Evolutionary conservation across 1,284 basidiomycete genomes (phyloP).

Genomic region (Ganoderma boninense): DNA sequence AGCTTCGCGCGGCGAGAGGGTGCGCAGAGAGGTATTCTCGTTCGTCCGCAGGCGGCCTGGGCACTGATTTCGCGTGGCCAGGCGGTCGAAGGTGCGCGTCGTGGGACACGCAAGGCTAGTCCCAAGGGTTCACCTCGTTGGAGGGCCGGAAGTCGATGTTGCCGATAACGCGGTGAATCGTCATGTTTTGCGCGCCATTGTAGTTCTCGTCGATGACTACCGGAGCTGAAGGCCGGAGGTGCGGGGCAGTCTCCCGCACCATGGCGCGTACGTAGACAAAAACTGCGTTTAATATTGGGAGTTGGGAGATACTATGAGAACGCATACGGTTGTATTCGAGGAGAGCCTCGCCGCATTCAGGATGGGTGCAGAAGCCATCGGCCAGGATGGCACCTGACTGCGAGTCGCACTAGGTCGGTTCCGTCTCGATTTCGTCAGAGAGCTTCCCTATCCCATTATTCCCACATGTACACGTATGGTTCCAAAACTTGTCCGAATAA

Average conservation of each 20-base stretch:
- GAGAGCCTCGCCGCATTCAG: slow-evolving; percentile 7
- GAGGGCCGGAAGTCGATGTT: not conserved
- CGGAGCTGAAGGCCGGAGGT: not conserved
- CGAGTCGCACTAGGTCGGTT: slow-evolving; percentile 7
- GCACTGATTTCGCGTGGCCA: not conserved
- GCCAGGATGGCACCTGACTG: slow-evolving; percentile 2
- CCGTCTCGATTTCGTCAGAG: not conserved
- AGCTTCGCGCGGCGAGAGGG: slow-evolving; percentile 11
- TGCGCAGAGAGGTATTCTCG: slow-evolving; percentile 1
- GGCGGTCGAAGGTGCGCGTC: not conserved
- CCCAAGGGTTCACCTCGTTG: not conserved
- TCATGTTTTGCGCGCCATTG: not conserved
- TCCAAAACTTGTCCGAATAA: slow-evolving; percentile 15
- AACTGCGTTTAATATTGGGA: not conserved
- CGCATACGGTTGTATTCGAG: slow-evolving; percentile 20
- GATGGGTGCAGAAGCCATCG: slow-evolving; percentile 15
- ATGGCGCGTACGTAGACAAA: not conserved
- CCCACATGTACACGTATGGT: not conserved
- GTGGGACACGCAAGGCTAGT: not conserved
- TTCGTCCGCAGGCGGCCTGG: not conserved
- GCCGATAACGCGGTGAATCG: not conserved
- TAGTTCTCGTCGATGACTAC: not conserved
- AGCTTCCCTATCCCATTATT: slow-evolving; percentile 2
- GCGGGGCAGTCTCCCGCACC: not conserved
- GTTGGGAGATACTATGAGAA: not conserved